Evolutionary conservation across 2,329 filamentous ascomycete species (phyloP), one percentile per base, ranked within the genome.

Genomic region (Exophiala lecanii-corni): DNA sequence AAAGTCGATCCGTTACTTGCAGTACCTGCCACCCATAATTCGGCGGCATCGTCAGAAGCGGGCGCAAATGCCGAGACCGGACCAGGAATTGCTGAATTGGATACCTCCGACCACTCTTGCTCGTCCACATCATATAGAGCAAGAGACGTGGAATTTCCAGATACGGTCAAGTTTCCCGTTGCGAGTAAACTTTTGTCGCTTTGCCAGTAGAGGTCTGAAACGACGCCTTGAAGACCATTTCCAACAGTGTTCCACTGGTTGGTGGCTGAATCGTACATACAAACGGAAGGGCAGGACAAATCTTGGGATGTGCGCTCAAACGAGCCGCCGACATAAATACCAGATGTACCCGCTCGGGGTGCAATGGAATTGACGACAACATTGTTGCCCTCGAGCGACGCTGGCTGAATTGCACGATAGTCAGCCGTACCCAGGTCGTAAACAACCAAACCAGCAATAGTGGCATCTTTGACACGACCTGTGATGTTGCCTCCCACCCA

Each of bases 251-350:
- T 84, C 91, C 91, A 98, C 57, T 89, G 83, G 10, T 74, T 76
- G 3, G 74, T 73, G 5, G 77, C 69, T 2, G 81, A 79, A 59
- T 84, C 81, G 67, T 86, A 94, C 46, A 84, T 71, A 65, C 92
- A 98, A 17, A 98, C 77, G 35, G 79, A 82, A 3, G 84, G 81
- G 61, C 92, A 98, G 31, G 79, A 81, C 20, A 97, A 75, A 3
- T 84, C 82, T 19, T 92, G 92, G 13, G 89, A 92, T 21, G 77
- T 79, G 9, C 40, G 28, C n/a, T 79, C 72, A 59, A 97, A 98
- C 7, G 77, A 79, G 21, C 92, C 92, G 26, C 84, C 91, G 21
- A 98, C 84, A 59, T 85, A 98, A 9, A 98, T 73, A 38, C 92
- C 80, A 1, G 75, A 72, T 13, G 80, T 81, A 41, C 76, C 76